Conservation (phyloP, 305 asterid species). For the Solanum aculeatissimum region DNA sequence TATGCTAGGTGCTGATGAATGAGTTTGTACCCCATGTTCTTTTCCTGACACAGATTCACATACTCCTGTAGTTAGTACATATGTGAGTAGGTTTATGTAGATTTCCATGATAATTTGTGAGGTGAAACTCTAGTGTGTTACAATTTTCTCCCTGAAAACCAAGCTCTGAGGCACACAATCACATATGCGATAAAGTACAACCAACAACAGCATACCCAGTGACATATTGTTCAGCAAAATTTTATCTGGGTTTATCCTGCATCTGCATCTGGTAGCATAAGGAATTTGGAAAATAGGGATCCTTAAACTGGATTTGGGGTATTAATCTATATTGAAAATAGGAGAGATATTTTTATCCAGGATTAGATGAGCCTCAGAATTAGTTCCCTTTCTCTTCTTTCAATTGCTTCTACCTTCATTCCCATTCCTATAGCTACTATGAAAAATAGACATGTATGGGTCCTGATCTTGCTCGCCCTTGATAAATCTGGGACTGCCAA, state of each 20-base stretch:
- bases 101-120: background rate
- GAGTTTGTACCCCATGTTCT: background rate
- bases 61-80: background rate
- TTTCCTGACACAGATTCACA: background rate
- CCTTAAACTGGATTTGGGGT: background rate
- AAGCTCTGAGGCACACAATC: background rate
- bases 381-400: background rate
- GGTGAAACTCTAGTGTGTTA: background rate
- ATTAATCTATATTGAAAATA: background rate
- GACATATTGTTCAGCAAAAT: background rate
- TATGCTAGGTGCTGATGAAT: background rate
- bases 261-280: background rate
- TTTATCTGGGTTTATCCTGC: background rate
- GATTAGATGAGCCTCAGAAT: background rate
- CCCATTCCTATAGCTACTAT: background rate
- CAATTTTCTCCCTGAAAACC: background rate
- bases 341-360: background rate
- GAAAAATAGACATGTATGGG: background rate
- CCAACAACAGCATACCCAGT: too few relatives aligned
- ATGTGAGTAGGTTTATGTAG: background rate
- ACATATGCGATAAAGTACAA: background rate
- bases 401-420: background rate
- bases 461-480: background rate
- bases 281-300: background rate
- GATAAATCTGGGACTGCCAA: background rate